These are phyloP conservation scores for Bolboschoenoplectus hybrid DNA, from an alignment of 202 grass and related monocot genomes.

Conservation along the genomic window DNA sequence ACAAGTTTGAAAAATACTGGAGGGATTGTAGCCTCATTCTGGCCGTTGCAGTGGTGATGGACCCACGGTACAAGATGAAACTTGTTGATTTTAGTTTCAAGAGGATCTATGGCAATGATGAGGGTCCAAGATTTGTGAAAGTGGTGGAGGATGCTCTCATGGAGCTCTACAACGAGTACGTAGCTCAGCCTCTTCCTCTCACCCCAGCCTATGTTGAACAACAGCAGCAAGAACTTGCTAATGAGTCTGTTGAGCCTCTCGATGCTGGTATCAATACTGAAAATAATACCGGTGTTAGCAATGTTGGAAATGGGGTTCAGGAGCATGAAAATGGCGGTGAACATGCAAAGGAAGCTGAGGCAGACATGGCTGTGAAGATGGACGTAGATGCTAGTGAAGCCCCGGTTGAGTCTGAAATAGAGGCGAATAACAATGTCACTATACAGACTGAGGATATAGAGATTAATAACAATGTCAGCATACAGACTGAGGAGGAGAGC, in stretches of 20 bases:
- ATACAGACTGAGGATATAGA: constrained; percentile 38
- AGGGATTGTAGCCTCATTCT: constrained; percentile 60
- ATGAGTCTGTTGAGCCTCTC: constrained; percentile 9
- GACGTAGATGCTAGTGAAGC: neutral
- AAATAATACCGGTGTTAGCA: constrained; percentile 13
- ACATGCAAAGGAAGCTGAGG: neutral
- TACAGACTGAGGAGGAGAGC: constrained; percentile 28
- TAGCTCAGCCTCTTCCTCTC: constrained; percentile 48
- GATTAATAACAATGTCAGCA: constrained; percentile 29
- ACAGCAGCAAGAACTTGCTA: constrained; percentile 35
- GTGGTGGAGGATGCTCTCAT: constrained; percentile 52
- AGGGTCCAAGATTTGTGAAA: constrained; percentile 51
- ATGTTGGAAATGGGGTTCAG: constrained; percentile 25
- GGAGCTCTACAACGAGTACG: constrained; percentile 61
- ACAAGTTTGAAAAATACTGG: constrained; percentile 68
- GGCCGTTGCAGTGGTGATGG: constrained; percentile 56
- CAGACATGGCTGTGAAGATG: constrained; percentile 14
- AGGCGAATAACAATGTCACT: constrained; percentile 37
- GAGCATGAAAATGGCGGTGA: constrained; percentile 28
- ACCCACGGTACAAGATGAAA: constrained; percentile 68
- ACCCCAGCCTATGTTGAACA: constrained; percentile 46
- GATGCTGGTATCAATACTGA: constrained; percentile 17
- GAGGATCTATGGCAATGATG: constrained; percentile 48
- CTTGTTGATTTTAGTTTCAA: constrained; percentile 66
- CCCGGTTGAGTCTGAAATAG: constrained; percentile 30